Evolutionary conservation across 1,284 basidiomycete genomes (phyloP).

Genomic region (Naganishia cerealis): DNA sequence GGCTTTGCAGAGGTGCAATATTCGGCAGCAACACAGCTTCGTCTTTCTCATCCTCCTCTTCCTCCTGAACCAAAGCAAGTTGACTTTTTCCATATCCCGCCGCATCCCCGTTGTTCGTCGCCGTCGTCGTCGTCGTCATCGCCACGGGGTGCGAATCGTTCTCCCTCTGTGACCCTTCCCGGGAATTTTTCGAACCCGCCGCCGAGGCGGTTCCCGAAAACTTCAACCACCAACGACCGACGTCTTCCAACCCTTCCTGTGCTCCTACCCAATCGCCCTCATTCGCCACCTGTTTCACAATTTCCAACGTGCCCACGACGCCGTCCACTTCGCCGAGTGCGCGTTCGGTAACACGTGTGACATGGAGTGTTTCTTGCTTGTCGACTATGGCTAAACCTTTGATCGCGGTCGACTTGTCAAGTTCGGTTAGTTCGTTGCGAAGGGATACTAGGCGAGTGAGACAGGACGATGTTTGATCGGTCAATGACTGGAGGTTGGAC

Average conservation of each 20-base stretch:
- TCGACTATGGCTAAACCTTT: constrained; percentile 73
- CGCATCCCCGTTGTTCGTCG: constrained; percentile 4
- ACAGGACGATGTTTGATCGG: constrained; percentile 81
- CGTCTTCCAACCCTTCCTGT: constrained; percentile 70
- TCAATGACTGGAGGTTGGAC: constrained; percentile 86
- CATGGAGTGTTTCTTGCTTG: constrained; percentile 64
- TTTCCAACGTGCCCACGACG: constrained; percentile 71
- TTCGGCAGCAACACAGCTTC: not conserved
- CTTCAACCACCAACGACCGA: constrained; percentile 67
- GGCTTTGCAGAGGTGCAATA: not conserved
- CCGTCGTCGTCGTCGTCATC: too few relatives aligned
- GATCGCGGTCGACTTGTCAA: constrained; percentile 74
- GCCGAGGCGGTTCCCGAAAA: constrained; percentile 34
- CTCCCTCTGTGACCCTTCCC: not conserved
- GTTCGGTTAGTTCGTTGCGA: constrained; percentile 68
- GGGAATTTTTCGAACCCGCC: not conserved
- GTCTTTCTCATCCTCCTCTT: constrained; percentile 19
- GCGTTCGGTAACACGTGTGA: constrained; percentile 63
- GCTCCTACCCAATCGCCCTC: constrained; percentile 84
- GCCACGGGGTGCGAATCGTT: not conserved
- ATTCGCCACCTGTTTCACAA: constrained; percentile 69
- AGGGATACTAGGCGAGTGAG: constrained; percentile 73
- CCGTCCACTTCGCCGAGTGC: constrained; percentile 68
- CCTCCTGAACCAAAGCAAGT: constrained; percentile 21
- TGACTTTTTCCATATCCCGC: constrained; percentile 29